Conservation (phyloP, 2,329 filamentous ascomycete genomes). For the Biscogniauxia mediterranea region DNA sequence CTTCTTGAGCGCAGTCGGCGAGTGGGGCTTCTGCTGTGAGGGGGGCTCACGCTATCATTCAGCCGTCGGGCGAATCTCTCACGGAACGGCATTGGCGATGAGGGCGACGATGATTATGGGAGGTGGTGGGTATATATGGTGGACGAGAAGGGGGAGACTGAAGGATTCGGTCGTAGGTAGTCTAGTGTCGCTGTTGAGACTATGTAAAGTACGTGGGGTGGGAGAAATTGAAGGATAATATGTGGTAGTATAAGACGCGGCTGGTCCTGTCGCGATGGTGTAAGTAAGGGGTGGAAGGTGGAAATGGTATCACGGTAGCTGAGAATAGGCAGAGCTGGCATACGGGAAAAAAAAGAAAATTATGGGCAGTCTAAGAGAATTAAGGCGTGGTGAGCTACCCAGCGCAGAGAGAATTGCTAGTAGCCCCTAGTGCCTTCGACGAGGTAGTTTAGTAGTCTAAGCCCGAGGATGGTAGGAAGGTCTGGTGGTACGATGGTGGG, state of each 20-base stretch:
- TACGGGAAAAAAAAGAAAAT: background rate
- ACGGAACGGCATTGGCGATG: constrained; percentile 30
- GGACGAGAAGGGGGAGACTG: background rate
- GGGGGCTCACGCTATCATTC: constrained; percentile 33
- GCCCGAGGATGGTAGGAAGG: background rate
- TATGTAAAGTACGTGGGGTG: background rate
- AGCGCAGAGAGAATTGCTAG: background rate
- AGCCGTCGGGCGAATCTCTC: constrained; percentile 31
- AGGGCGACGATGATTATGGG: background rate
- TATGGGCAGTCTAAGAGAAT: no score
- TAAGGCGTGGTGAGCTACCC: no score
- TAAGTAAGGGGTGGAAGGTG: background rate
- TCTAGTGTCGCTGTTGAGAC: background rate
- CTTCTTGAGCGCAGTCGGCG: constrained; percentile 26
- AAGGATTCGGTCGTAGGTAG: background rate
- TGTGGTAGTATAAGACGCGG: background rate
- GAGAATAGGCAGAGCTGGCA: background rate
- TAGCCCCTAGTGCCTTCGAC: background rate
- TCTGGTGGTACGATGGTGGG: background rate
- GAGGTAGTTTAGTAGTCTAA: background rate
- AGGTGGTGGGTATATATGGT: background rate
- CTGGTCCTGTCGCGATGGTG: background rate
- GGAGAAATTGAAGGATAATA: background rate
- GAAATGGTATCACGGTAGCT: no score
- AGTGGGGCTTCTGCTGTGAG: constrained; percentile 15